A percentile compares a stretch with the other conserved stretches of the same genome.
Conservation (phyloP, 1,284 basidiomycete species). For the Microbotryum silenes-acaulis region DNA sequence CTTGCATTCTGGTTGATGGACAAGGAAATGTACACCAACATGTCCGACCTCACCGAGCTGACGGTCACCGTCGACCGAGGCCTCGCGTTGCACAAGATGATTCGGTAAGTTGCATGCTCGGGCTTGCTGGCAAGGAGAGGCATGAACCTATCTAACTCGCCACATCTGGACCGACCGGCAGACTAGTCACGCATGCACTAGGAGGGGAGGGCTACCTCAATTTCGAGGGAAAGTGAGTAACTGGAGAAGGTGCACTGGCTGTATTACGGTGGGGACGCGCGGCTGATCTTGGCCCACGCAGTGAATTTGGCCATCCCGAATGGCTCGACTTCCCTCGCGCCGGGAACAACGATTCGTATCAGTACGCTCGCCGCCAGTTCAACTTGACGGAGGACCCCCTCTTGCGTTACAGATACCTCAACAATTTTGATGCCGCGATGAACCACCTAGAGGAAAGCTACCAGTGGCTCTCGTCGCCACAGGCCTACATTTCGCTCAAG, state of each 20-base stretch:
- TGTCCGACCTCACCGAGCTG: conserved; percentile 81
- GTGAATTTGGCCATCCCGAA: conserved; percentile 93
- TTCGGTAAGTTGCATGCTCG: conserved; percentile 54
- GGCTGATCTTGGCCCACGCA: not conserved
- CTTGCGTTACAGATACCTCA: conserved; percentile 84
- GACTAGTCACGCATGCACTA: conserved; percentile 78
- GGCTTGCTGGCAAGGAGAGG: not conserved
- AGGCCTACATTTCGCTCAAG: conserved; percentile 87
- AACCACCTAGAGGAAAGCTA: conserved; percentile 71
- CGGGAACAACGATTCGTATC: conserved; percentile 91
- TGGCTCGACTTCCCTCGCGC: conserved; percentile 98
- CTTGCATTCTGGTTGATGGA: conserved; percentile 99
- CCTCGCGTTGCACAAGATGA: conserved; percentile 92
- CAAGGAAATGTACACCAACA: conserved; percentile 98
- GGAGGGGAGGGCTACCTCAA: conserved; percentile 97
- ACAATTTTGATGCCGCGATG: conserved; percentile 91
- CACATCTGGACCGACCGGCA: conserved; percentile 39
- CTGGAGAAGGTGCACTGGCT: not conserved
- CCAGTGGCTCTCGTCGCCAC: conserved; percentile 76
- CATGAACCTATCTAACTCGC: conserved; percentile 6
- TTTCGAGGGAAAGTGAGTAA: conserved; percentile 74
- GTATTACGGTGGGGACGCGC: not conserved
- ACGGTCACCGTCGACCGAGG: conserved; percentile 85
- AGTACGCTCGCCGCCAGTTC: conserved; percentile 81
- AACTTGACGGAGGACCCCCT: conserved; percentile 80